Evolutionary conservation across 1,284 basidiomycete species (phyloP), one percentile per base, ranked within the genome.

Genomic region (Ceratobasidium sp.): DNA sequence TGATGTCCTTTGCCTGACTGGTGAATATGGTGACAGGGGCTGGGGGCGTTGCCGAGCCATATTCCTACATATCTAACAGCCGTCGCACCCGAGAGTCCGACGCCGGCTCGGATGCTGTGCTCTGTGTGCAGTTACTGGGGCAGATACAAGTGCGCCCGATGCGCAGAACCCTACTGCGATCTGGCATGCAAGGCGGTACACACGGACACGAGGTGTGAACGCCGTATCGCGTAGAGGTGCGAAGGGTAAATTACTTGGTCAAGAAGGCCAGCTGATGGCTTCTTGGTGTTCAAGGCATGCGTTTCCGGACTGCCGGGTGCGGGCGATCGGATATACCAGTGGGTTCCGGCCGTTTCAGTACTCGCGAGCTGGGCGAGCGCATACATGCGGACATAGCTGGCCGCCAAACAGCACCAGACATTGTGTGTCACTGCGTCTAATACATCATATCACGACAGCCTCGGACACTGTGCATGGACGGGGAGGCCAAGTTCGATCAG

Each of bases 111-210:
- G 26, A 79, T 85, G 74, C 76, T 90, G 26, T 91, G 89, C 77
- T 85, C 88, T 1, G 87, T 90, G 30, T 91, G 89, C 73, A 88
- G 89, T 1, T 90, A 89, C 79, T 89, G 85, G 84, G 89, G 88
- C 6, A 81, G 82, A 16, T 90, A 90, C 76, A 85, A 83, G 70
- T 90, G 88, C 79, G 83, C 81, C 76, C 83, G 82, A 76, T 90
- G 88, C 78, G 84, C 84, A 0, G 81, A 88, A 80, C 80, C 85
- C 12, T 89, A 85, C 74, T 90, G 89, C 76, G 85, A 86, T 77
- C 78, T 83, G 60, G 85, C 84, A 48, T 90, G 88, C 76, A 82
- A 85, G 71, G 80, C 79, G 12, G 84, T 86, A 0, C 88, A 90
- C 75, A 81, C 85, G 53, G 89, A 89, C 78, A 88, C 87, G 36